Percentiles rank a stretch among this genome's conserved stretches.
Conservation (phyloP, 1,139 yeast genomes). For the Magnusiomyces ingens region DNA sequence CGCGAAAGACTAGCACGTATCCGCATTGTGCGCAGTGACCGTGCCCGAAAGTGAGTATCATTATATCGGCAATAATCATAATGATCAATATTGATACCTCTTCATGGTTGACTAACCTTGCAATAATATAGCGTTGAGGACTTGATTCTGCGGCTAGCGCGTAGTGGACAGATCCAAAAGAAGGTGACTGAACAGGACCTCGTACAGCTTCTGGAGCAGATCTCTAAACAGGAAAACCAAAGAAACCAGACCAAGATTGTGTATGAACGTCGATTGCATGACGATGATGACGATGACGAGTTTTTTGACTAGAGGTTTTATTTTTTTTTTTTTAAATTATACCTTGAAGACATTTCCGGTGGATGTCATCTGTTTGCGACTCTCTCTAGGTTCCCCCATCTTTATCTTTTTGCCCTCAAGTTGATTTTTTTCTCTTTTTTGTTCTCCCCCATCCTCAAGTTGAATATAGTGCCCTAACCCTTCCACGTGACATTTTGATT, state of each 20-base stretch:
- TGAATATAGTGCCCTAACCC: no score
- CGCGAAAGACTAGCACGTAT: constrained; percentile 85
- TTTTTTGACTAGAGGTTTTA: constrained; percentile 10
- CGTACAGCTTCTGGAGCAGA: constrained; percentile 73
- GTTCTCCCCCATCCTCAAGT: no score
- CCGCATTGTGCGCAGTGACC: constrained; percentile 80
- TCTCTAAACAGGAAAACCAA: constrained; percentile 70
- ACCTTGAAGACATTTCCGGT: no score
- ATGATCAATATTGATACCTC: background rate
- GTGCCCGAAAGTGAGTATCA: constrained; percentile 54
- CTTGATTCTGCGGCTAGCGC: constrained; percentile 64
- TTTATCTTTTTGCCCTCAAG: background rate
- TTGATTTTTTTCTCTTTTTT: background rate
- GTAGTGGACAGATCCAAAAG: constrained; percentile 67
- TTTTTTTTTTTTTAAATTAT: no score
- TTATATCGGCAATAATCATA: background rate
- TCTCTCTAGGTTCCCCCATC: no score
- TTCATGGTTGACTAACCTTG: background rate
- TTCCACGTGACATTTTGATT: no score
- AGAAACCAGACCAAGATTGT: constrained; percentile 56
- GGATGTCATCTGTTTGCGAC: no score
- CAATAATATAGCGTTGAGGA: constrained; percentile 54
- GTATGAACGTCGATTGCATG: constrained; percentile 12
- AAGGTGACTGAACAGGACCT: constrained; percentile 74
- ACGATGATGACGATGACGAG: constrained; percentile 15